Conservation (phyloP, 2,329 filamentous ascomycete genomes). For the Fusarium oxysporum region DNA sequence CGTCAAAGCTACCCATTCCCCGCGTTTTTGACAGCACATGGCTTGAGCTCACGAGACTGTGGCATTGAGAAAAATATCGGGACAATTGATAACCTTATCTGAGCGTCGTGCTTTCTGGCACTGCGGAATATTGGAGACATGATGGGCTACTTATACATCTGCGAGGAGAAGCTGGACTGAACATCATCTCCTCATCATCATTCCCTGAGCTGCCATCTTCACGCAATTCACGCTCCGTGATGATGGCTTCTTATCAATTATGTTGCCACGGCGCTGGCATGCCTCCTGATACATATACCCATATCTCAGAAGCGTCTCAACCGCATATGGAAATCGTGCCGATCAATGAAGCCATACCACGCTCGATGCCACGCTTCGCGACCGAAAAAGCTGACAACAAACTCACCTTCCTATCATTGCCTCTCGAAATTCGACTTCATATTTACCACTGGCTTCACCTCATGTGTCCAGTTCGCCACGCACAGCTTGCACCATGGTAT, state of each 20-base stretch:
- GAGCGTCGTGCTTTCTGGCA: constrained; percentile 19
- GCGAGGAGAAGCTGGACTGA: neutral
- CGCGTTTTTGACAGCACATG: constrained; percentile 32
- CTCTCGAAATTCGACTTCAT: constrained; percentile 59
- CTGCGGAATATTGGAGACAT: neutral
- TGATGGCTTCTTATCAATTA: constrained; percentile 30
- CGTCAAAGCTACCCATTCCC: constrained; percentile 24
- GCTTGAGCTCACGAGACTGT: constrained; percentile 27
- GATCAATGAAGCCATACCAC: constrained; percentile 16
- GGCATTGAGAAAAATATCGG: constrained; percentile 12
- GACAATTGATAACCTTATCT: neutral
- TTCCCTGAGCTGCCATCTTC: neutral
- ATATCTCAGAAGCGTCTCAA: neutral
- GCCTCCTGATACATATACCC: neutral
- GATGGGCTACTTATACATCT: constrained; percentile 22
- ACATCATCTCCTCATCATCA: neutral
- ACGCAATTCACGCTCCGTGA: neutral
- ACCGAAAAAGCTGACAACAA: neutral
- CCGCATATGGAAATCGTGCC: constrained; percentile 17
- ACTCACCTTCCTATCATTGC: constrained; percentile 49
- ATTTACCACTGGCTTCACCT: constrained; percentile 59
- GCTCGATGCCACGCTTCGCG: constrained; percentile 11
- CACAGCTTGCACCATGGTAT: constrained; percentile 55
- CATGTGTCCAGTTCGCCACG: constrained; percentile 53
- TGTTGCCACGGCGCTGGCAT: constrained; percentile 27